Base-by-base conservation (phyloP, 2,329 filamentous ascomycete species). In the Lasiodiplodia gonubiensis region DNA sequence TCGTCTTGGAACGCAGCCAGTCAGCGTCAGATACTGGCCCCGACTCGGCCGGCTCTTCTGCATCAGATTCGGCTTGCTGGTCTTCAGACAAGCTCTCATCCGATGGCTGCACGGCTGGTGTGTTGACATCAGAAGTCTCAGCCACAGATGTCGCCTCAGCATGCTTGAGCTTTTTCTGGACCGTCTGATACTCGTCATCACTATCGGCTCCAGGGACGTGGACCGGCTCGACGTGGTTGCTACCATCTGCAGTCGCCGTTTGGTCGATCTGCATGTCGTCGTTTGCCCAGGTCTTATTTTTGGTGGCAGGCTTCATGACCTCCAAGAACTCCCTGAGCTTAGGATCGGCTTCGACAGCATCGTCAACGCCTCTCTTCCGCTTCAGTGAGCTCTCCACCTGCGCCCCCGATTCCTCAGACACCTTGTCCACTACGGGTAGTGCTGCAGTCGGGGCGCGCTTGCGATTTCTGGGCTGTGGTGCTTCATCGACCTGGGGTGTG, bases 1-100 rank as follows among this genome's bases (percentile, higher is more conserved):
- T 97, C 16, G 94, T 98, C 72, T 92, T 89, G 70, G 92, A 94
- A 68, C 94, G 89, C 72, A 97, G 84, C 95, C 95, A 99, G 79
- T 98, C 94, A 69, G 90, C 89, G 80, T 97, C 93, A 25, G 90
- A 90, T 3, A 89, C 84, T 61, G 82, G 81, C 54, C 39, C 27
- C 59, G 75, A 74, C 25, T 71, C 60, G 51, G 70, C 55, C 39
- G 60, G 67, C 23, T 69, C 69, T 14, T 73, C 68, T 12, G 42
- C 75, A 67, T 72, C 73, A 11, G 57, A 39, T 16, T 42, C 23
- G 39, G 27, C 23, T 35, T 66, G 27, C 21, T 53, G 10, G 53
- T 51, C 53, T 23, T 39, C 30, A 33, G 52, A 39, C 27, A 21
- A 35, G 59, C n/a, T 51, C 16, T 63, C 46, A n/a, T n/a, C 30